Evolutionary conservation across 768 basidiomycete species (phyloP).

Genomic region (Tylopilus sp.): DNA sequence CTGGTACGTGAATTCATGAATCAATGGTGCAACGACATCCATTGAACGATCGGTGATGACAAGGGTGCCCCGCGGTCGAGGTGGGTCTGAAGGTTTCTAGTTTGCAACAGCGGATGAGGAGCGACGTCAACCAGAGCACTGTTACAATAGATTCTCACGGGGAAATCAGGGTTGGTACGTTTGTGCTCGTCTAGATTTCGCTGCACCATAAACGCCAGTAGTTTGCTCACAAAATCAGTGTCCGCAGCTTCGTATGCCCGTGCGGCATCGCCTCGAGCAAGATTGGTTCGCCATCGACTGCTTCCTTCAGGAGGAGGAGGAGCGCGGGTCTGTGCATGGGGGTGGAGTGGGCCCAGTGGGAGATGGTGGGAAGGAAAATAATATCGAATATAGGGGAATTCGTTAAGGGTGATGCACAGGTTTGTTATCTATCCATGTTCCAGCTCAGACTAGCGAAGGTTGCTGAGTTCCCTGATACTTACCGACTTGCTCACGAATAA

Average conservation of each 20-base stretch:
- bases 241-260: conserved; percentile 68
- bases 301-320: conserved; percentile 62
- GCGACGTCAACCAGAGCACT: neutral
- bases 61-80: conserved; percentile 73
- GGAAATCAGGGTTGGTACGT: conserved; percentile 81
- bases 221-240: conserved; percentile 72
- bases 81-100: conserved; percentile 53
- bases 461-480: neutral
- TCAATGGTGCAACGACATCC: conserved; percentile 85
- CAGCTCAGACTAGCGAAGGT: conserved; percentile 1
- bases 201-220: conserved; percentile 86
- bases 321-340: conserved; percentile 58
- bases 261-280: conserved; percentile 69
- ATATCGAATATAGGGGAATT: conserved; percentile 91
- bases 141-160: conserved; percentile 47
- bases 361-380: conserved; percentile 80
- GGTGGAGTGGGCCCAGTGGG: conserved; percentile 82
- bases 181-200: conserved; percentile 82
- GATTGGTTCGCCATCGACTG: conserved; percentile 75
- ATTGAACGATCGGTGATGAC: conserved; percentile 96
- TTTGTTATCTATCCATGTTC: conserved; percentile 67
- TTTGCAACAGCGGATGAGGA: neutral
- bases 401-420: conserved; percentile 83
- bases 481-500: conserved; percentile 71
- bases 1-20: conserved; percentile 99